Evolutionary conservation across 2,329 filamentous ascomycete genomes (phyloP), one percentile per base, ranked within the genome.

Genomic region (Cladophialophora immunda): DNA sequence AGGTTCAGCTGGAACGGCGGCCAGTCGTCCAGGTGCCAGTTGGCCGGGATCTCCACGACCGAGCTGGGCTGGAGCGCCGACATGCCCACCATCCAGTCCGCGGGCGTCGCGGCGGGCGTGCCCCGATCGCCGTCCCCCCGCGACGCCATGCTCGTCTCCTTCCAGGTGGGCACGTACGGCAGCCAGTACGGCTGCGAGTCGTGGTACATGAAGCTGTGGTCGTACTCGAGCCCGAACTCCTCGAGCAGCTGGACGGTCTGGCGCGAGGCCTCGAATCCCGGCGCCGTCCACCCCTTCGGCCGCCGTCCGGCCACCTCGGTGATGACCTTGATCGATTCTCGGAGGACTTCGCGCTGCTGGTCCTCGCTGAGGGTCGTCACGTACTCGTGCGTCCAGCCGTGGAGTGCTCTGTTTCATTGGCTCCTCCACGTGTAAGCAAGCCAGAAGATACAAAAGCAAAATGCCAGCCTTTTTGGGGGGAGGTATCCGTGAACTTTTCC

Each of bases 311-410:
- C 73, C 76, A 94, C 94, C 0, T 91, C 87, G 0, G 87, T 91
- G 38, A 94, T 82, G 80, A 92, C 82, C 29, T 84, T 84, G 78
- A 89, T 92, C 2, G 90, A 92, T 79, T 93, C 92, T 74, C 92
- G 90, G 19, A 94, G 83, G n/a, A 94, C 89, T 63, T 91, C 89
- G 17, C 85, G 85, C 76, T 93, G 90, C 78, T 94, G 91, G 74
- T 92, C 90, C 1, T 90, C 75, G 0, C 84, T 90, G 89, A 93
- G 91, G 60, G 88, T 85, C 0, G 82, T 83, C 0, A 90, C 89
- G 72, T 92, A 92, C 75, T 93, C 90, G 73, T 93, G 90, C 0
- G 85, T 88, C 78, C 92, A 92, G 5, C 89, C 90, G 69, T 92
- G 90, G 3, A 91, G 81, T 1, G 88, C 88, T 69, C 71, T 73